phyloP scores from a whole-genome alignment of 371 early-diverging fungal genomes.

The Conidiobolus incongruus region DNA sequence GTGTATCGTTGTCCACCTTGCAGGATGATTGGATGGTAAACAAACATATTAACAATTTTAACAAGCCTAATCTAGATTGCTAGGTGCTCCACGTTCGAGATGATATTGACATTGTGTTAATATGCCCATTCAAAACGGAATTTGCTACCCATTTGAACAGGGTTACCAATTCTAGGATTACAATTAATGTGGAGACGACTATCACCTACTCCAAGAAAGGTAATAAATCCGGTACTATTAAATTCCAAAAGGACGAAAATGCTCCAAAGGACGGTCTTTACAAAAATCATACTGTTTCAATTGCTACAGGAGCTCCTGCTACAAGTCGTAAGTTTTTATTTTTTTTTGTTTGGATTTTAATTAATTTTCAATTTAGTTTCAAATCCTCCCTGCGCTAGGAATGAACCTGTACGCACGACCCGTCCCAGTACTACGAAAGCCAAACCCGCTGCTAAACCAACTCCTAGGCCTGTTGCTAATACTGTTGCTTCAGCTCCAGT shows the following conservation, averaged over 20 bases:
- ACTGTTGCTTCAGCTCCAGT: constrained; percentile 8
- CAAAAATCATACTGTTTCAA: constrained; percentile 51
- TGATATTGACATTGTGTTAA: constrained; percentile 53
- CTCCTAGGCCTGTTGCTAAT: constrained; percentile 5
- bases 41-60: constrained; percentile 16
- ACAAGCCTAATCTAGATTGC: constrained; percentile 2
- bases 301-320: constrained; percentile 42
- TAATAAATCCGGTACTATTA: constrained; percentile 41
- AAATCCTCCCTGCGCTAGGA: constrained; percentile 29
- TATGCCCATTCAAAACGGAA: constrained; percentile 12
- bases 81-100: constrained; percentile 45
- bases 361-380: constrained; percentile 11
- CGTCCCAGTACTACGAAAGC: constrained; percentile 11
- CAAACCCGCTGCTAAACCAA: constrained; percentile 6
- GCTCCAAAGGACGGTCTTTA: constrained; percentile 28
- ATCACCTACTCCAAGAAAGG: constrained; percentile 58
- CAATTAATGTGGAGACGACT: constrained; percentile 21
- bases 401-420: constrained; percentile 11
- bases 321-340: constrained; percentile 17
- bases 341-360: not conserved
- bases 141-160: constrained; percentile 3
- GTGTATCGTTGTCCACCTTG: constrained; percentile 32
- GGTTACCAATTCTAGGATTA: constrained; percentile 23
- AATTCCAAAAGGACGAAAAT: constrained; percentile 52
- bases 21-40: constrained; percentile 73